phyloP scores from a whole-genome alignment of 2,329 filamentous ascomycete genomes.

The Dissoconium aciculare region DNA sequence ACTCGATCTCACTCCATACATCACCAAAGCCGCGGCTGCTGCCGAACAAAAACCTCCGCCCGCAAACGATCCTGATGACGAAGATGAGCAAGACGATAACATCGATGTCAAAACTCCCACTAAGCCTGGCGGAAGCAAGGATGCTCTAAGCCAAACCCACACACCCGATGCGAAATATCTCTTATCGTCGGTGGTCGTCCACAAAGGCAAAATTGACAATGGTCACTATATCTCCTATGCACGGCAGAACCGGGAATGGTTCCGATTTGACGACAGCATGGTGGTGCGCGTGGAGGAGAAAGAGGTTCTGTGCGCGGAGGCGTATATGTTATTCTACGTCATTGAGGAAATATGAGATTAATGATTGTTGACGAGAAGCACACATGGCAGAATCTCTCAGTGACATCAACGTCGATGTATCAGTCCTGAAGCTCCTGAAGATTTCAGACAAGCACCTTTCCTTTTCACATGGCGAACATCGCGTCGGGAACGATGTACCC shows the following conservation, averaged over 20 bases:
- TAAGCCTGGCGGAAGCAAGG: slow-evolving; percentile 1
- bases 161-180: slow-evolving; percentile 62
- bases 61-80: slow-evolving; percentile 8
- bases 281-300: slow-evolving; percentile 71
- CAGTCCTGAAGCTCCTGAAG: too few species aligned
- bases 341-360: slow-evolving; percentile 13
- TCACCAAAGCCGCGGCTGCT: slow-evolving; percentile 31
- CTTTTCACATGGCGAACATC: too few species aligned
- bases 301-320: slow-evolving; percentile 72
- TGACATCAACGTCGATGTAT: too few species aligned
- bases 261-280: slow-evolving; percentile 88
- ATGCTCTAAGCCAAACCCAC: background rate
- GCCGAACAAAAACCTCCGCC: slow-evolving; percentile 16
- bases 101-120: slow-evolving; percentile 8
- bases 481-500: too few species aligned
- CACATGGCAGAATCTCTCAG: too few species aligned
- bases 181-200: slow-evolving; percentile 76
- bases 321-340: slow-evolving; percentile 76
- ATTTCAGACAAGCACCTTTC: too few species aligned
- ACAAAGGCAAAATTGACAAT: slow-evolving; percentile 83
- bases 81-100: slow-evolving; percentile 8
- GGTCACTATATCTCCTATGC: slow-evolving; percentile 90
- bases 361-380: too few species aligned
- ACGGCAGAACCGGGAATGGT: slow-evolving; percentile 74
- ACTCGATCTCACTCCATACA: slow-evolving; percentile 83